These are phyloP conservation scores for Nitzschia sp. DNA, from an alignment of 108 stramenopile genomes.

Conservation along the genomic window DNA sequence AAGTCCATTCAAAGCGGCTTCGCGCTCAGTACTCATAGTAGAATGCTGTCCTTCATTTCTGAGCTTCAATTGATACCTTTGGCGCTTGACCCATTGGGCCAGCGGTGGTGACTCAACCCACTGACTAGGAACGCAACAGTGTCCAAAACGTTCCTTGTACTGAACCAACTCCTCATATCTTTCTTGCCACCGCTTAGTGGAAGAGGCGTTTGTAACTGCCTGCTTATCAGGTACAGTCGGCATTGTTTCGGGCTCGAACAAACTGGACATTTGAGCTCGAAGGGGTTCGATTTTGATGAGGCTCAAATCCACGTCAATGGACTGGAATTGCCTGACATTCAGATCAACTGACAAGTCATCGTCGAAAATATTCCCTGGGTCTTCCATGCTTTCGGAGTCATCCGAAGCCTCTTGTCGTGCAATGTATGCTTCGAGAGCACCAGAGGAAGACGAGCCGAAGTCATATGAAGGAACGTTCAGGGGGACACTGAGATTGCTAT, in stretches of 20 bases:
- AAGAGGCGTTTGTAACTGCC: no score
- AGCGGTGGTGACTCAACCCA: slow-evolving; percentile 27
- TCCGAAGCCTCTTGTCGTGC: no score
- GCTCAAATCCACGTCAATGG: neutral
- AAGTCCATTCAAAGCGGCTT: slow-evolving; percentile 36
- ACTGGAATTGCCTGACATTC: neutral
- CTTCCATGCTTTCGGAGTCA: no score
- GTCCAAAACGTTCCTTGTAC: slow-evolving; percentile 26
- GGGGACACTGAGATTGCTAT: no score
- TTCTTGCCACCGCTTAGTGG: slow-evolving; percentile 17
- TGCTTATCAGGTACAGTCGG: neutral
- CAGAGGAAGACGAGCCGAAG: no score
- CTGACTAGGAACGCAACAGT: slow-evolving; percentile 34
- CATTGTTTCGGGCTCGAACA: neutral
- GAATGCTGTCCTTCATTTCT: slow-evolving; percentile 28
- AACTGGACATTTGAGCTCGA: neutral
- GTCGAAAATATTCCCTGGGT: no score
- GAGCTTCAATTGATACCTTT: slow-evolving; percentile 26
- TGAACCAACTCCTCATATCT: slow-evolving; percentile 19
- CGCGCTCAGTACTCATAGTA: slow-evolving; percentile 48
- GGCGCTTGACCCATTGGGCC: slow-evolving; percentile 39
- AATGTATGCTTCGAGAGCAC: no score
- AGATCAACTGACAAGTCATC: neutral
- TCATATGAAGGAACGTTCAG: no score
- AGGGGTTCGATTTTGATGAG: neutral